Base-by-base conservation (phyloP, 106 monocot genomes). In the Alisma plantagoaquatica region DNA sequence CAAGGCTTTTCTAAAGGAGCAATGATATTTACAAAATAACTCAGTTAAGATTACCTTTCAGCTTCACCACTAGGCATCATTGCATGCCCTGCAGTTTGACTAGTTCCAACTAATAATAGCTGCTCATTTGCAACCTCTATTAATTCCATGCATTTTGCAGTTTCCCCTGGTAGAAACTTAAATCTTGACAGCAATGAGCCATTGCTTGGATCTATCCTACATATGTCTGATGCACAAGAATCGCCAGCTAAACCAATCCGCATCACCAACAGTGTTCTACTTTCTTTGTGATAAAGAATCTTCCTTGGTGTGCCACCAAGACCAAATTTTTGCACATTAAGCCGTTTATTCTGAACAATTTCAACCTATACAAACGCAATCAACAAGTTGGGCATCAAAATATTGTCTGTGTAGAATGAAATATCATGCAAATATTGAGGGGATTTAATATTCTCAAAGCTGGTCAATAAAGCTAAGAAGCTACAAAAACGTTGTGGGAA, bases 1-100 rank as follows among this genome's bases (percentile, higher is more conserved):
- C n/a, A n/a, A n/a, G n/a, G n/a, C n/a, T n/a, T n/a, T n/a, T n/a
- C n/a, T n/a, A n/a, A n/a, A n/a, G n/a, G n/a, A n/a, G n/a, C n/a
- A n/a, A n/a, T n/a, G n/a, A n/a, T n/a, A n/a, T n/a, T n/a, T n/a
- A n/a, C n/a, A n/a, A n/a, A n/a, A n/a, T n/a, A n/a, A n/a, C n/a
- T n/a, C n/a, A n/a, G n/a, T n/a, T n/a, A n/a, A n/a, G n/a, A n/a
- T n/a, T 38, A 98, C 96, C 84, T 84, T 70, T 98, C 82, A 51
- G 96, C 64, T 82, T 98, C 98, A 33, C 90, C 90, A 70, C 65
- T 98, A 2, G 90, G 73, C 98, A 98, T 85, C 33, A 82, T 71
- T 53, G 56, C 46, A 31, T 66, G 70, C 11, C 77, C 81, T 49
- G 62, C 10, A 56, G 70, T 71, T 15, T 76, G 73, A 72, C 73